phyloP scores from a whole-genome alignment of 345 rosid genomes.

The Zanthoxylum bungeanum region DNA sequence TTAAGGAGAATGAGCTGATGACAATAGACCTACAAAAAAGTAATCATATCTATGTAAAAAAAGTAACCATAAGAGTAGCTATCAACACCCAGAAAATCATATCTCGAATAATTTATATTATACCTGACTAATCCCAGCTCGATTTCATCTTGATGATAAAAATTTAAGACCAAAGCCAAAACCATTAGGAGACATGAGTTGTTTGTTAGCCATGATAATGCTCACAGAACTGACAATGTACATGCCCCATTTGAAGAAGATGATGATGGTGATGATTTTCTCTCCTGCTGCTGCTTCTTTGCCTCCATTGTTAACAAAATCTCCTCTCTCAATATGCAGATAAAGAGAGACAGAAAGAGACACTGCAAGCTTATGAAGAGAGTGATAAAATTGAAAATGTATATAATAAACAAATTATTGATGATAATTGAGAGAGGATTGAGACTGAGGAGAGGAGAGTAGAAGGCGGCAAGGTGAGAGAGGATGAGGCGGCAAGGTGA shows the following conservation, averaged over 20 bases:
- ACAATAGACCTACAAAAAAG: not conserved
- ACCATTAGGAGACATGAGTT: conserved; percentile 80
- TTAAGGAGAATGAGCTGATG: not conserved
- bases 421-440: no score
- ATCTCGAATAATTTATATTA: not conserved
- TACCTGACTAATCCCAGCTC: not conserved
- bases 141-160: not conserved
- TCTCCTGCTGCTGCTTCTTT: conserved; percentile 43
- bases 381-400: no score
- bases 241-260: conserved; percentile 86
- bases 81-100: not conserved
- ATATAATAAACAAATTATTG: no score
- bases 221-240: conserved; percentile 87
- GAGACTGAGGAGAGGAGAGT: no score
- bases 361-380: no score
- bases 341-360: no score
- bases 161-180: conserved; percentile 41
- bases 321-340: no score
- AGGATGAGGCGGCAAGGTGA: no score
- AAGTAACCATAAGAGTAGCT: conserved; percentile 17
- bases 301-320: conserved; percentile 48
- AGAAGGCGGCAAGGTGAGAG: no score
- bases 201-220: conserved; percentile 95
- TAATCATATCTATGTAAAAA: no score
- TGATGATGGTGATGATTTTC: no score